Conservation (phyloP, 2,329 filamentous ascomycete species). For the Domatiomyces globalis region DNA sequence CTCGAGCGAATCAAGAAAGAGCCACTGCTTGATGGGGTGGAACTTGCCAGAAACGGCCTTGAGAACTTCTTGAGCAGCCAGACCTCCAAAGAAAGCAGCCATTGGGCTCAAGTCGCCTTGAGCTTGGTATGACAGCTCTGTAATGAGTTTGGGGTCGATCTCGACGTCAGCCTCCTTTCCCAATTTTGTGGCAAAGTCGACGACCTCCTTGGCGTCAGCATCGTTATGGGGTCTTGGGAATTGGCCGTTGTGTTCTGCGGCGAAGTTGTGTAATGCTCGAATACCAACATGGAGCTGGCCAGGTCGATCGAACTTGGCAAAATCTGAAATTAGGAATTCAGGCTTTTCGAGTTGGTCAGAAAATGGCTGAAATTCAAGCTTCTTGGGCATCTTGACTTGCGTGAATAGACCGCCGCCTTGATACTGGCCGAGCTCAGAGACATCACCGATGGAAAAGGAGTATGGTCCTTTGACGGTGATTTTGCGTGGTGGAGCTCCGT, state of each 20-base stretch:
- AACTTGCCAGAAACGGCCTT: conserved; percentile 98
- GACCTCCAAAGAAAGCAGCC: conserved; percentile 87
- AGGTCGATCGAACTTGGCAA: conserved; percentile 93
- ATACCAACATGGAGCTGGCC: conserved; percentile 83
- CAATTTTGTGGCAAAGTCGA: conserved; percentile 61
- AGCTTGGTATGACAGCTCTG: conserved; percentile 88
- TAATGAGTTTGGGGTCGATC: conserved; percentile 80
- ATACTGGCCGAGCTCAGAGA: conserved; percentile 75
- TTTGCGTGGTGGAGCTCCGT: conserved; percentile 71
- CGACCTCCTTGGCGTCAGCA: conserved; percentile 62
- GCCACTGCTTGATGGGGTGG: conserved; percentile 83
- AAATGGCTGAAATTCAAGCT: conserved; percentile 74
- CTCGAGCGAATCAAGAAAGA: conserved; percentile 97
- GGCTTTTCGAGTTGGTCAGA: conserved; percentile 68
- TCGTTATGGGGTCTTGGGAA: conserved; percentile 75
- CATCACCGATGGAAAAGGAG: conserved; percentile 92
- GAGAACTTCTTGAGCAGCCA: conserved; percentile 84
- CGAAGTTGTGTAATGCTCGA: conserved; percentile 81
- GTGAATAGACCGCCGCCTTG: conserved; percentile 76
- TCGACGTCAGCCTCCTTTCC: conserved; percentile 55
- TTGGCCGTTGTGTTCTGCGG: conserved; percentile 53
- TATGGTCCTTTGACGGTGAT: conserved; percentile 91
- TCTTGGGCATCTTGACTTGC: conserved; percentile 97
- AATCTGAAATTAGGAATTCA: conserved; percentile 83
- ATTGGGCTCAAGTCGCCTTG: conserved; percentile 80